Conservation (phyloP, 2,329 filamentous ascomycete species). For the Pestalotiopsis sp. region DNA sequence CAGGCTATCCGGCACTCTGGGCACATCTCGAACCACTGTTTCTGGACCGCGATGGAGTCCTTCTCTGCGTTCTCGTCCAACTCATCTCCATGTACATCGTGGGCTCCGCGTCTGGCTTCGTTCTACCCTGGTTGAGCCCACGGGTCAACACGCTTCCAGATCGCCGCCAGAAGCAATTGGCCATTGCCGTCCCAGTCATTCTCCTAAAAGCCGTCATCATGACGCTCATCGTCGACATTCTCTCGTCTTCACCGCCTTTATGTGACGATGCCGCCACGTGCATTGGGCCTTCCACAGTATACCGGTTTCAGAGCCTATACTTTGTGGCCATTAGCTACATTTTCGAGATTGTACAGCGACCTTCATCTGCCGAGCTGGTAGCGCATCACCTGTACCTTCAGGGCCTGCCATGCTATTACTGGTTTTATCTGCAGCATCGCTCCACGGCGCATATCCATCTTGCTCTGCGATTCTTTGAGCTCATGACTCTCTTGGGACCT, state of each 20-base stretch:
- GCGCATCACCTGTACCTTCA: constrained; percentile 8
- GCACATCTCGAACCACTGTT: background rate
- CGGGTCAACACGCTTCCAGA: background rate
- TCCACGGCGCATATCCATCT: background rate
- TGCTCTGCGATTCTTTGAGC: constrained; percentile 2
- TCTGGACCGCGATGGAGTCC: constrained; percentile 3
- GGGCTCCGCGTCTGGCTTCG: background rate
- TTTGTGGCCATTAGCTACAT: constrained; percentile 9
- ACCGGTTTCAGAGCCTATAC: constrained; percentile 6
- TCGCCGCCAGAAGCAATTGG: constrained; percentile 7
- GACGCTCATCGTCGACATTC: constrained; percentile 1
- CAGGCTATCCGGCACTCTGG: background rate
- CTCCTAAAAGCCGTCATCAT: constrained; percentile 2
- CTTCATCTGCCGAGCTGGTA: constrained; percentile 3
- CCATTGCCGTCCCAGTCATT: constrained; percentile 9
- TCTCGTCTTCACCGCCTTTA: background rate
- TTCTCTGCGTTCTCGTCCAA: constrained; percentile 3
- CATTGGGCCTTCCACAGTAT: background rate
- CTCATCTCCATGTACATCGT: constrained; percentile 6
- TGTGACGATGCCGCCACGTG: background rate
- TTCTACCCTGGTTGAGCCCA: background rate
- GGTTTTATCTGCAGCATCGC: constrained; percentile 3
- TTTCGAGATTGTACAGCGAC: constrained; percentile 6
- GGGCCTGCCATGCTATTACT: constrained; percentile 1
- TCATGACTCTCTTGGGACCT: constrained; percentile 5